Conservation (phyloP, 2,329 filamentous ascomycete genomes). For the Ophiostoma ulmi region DNA sequence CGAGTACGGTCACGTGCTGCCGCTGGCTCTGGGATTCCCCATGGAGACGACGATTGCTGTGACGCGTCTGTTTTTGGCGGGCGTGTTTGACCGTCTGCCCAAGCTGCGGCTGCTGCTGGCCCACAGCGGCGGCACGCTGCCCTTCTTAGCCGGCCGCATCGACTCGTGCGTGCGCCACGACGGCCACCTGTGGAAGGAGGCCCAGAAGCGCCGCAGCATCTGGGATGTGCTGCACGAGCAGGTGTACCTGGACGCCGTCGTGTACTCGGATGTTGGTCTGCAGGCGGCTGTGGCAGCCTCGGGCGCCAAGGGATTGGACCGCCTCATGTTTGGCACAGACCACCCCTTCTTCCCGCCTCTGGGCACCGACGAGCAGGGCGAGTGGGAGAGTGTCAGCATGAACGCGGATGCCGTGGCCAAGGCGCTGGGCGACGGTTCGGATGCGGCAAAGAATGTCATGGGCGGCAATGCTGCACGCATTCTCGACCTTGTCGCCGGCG, state of each 20-base stretch:
- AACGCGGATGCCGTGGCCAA: slow-evolving; percentile 45
- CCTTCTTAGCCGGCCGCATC: slow-evolving; percentile 81
- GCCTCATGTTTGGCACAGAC: slow-evolving; percentile 76
- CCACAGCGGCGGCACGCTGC: slow-evolving; percentile 82
- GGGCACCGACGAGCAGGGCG: slow-evolving; percentile 48
- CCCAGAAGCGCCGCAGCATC: slow-evolving; percentile 49
- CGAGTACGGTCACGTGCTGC: slow-evolving; percentile 82
- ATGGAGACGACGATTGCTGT: slow-evolving; percentile 91
- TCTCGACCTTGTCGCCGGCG: slow-evolving; percentile 24
- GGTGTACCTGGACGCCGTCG: slow-evolving; percentile 81
- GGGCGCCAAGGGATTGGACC: slow-evolving; percentile 58
- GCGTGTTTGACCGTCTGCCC: slow-evolving; percentile 73
- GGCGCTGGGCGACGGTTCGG: slow-evolving; percentile 26
- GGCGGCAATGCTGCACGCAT: slow-evolving; percentile 28
- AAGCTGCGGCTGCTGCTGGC: slow-evolving; percentile 70
- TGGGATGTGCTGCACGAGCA: slow-evolving; percentile 62
- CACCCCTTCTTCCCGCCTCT: slow-evolving; percentile 82
- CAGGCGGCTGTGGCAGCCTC: slow-evolving; percentile 64
- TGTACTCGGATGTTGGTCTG: slow-evolving; percentile 71
- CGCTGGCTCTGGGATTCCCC: slow-evolving; percentile 80
- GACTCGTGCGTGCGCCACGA: slow-evolving; percentile 86
- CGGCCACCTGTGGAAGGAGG: slow-evolving; percentile 62
- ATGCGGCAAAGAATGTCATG: slow-evolving; percentile 25
- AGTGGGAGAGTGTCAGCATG: slow-evolving; percentile 63
- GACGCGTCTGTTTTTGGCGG: slow-evolving; percentile 77